Evolutionary conservation across 139 green algal species (phyloP).

Genomic region (Tetratostichococcus sp.): DNA sequence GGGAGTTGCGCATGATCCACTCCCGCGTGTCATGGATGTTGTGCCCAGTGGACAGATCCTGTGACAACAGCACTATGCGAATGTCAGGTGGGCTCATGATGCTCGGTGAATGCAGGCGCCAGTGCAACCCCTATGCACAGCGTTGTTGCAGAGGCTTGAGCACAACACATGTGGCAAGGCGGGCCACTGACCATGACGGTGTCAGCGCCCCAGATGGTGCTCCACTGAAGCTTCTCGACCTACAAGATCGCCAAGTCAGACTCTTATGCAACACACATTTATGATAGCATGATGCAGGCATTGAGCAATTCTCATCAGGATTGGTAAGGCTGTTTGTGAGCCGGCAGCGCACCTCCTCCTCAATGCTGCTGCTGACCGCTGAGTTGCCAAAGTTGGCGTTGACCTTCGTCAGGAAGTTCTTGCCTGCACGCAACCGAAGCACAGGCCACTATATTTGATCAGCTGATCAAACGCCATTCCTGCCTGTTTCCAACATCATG

Average conservation of each 20-base stretch:
- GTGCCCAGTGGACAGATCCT: slow-evolving; percentile 83
- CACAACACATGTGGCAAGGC: too few relatives aligned
- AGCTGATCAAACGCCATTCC: background rate
- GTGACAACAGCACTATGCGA: too few relatives aligned
- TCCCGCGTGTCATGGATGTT: slow-evolving; percentile 95
- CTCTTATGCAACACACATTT: too few relatives aligned
- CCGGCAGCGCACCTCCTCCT: slow-evolving; percentile 78
- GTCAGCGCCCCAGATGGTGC: slow-evolving; percentile 92
- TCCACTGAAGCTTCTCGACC: slow-evolving; percentile 95
- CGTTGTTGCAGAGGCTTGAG: too few relatives aligned
- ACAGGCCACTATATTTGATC: background rate
- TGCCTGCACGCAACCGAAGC: slow-evolving; percentile 43
- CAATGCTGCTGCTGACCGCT: slow-evolving; percentile 83
- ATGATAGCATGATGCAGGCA: too few relatives aligned
- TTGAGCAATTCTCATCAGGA: background rate
- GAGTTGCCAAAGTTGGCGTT: slow-evolving; percentile 98
- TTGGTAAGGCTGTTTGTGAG: background rate
- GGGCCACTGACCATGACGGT: slow-evolving; percentile 77
- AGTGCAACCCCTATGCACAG: too few relatives aligned
- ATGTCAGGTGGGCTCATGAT: too few relatives aligned
- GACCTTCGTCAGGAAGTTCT: slow-evolving; percentile 92
- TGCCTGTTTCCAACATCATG: too few relatives aligned
- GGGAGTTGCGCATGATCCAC: slow-evolving; percentile 91
- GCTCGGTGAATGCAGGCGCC: too few relatives aligned
- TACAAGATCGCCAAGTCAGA: slow-evolving; percentile 22